These are phyloP conservation scores for Ajuga chamaepitys DNA, from an alignment of 257 asterid genomes.

Conservation along the genomic window DNA sequence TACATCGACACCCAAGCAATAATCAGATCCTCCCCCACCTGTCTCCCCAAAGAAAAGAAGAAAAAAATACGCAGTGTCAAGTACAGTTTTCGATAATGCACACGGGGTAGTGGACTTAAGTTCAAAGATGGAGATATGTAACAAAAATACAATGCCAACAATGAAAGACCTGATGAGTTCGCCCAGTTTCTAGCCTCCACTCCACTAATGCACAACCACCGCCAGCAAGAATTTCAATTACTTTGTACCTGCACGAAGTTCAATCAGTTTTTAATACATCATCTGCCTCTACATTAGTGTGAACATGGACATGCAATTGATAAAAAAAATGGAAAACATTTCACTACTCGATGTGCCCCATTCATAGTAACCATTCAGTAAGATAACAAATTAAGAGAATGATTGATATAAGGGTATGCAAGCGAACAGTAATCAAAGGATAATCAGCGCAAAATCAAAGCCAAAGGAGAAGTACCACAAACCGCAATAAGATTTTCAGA, in stretches of 20 bases:
- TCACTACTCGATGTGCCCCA: too few species aligned
- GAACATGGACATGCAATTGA: not conserved
- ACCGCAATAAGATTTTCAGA: not conserved
- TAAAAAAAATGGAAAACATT: too few species aligned
- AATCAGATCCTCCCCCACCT: not conserved
- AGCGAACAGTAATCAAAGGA: not conserved
- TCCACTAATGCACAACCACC: conserved; percentile 91
- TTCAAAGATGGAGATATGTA: not conserved
- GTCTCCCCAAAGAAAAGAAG: not conserved
- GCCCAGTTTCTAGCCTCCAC: conserved; percentile 97
- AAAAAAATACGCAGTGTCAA: not conserved
- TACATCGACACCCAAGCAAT: not conserved
- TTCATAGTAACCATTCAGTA: not conserved
- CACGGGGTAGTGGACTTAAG: not conserved
- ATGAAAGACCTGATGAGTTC: conserved; percentile 82
- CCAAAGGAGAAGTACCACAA: conserved; percentile 5
- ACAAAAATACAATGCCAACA: not conserved
- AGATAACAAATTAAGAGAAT: not conserved
- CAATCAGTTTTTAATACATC: not conserved
- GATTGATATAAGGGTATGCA: not conserved
- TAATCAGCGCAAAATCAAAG: not conserved
- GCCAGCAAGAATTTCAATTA: conserved; percentile 75
- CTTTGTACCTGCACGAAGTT: conserved; percentile 59
- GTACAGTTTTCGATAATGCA: not conserved
- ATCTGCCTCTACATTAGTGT: not conserved